Base-by-base conservation (phyloP, 2,329 filamentous ascomycete genomes). In the Pseudogymnoascus sp. region DNA sequence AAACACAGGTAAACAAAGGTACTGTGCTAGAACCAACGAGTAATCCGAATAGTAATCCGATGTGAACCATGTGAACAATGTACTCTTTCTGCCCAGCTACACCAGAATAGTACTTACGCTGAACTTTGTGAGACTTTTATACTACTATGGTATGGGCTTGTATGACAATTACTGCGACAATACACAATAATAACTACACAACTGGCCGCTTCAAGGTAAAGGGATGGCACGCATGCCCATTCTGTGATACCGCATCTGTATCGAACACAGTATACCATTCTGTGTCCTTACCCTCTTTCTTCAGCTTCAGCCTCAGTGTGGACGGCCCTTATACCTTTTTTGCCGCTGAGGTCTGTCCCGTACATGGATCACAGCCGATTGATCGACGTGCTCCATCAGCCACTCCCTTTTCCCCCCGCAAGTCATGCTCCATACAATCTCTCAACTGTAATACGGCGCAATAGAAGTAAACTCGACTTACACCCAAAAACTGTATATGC, bases 261-360 rank as follows among this genome's bases (percentile, higher is more conserved):
- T 50, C 47, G 47, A 33, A 54, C 47, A 54, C 47, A 33, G 47
- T 54, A n/a, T 54, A 54, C 29, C 33, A 21, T 47, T 47, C 35
- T 13, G n/a, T 13, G n/a, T 13, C 11, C 37, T 17, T 39, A 21
- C 21, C 21, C 21, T 21, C 5, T 47, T 31, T 50, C 47, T 29
- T 17, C 29, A 31, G 44, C 47, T 15, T 54, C 47, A 54, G n/a
- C 40, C 40, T 24, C 17, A 41, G 17, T 11, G 3, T 11, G 26
- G 21, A 44, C 11, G 40, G 21, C 40, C 26, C 10, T n/a, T 44
- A 26, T 5, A 11, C 40, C 21, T 21, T 21, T 21, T 21, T 21
- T 21, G 21, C 21, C 21, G 40, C 10, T 44, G 40, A 54, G 47
- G 26, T 54, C n/a, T 54, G 47, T 54, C 47, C n/a, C 3, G n/a